Conservation (phyloP, 1,139 yeast species). For the Diutina catenulata region DNA sequence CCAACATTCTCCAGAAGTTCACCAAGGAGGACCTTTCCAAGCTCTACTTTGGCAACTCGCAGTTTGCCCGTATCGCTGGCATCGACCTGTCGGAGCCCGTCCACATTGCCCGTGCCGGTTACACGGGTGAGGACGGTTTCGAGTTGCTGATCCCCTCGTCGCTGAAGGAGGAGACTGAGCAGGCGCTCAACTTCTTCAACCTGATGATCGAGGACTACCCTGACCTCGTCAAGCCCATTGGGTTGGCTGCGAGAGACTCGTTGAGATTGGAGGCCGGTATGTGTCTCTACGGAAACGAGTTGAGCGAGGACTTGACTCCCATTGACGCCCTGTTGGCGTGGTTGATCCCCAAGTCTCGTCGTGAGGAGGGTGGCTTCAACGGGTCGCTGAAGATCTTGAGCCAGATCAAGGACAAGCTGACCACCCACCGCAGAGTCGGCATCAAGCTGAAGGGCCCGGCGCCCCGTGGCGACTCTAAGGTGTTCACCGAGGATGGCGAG, state of each 20-base stretch:
- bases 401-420: constrained; percentile 58
- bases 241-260: constrained; percentile 95
- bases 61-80: constrained; percentile 36
- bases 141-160: constrained; percentile 69
- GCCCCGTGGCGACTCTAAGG: constrained; percentile 74
- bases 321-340: constrained; percentile 82
- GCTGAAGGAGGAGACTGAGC: constrained; percentile 27
- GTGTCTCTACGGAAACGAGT: constrained; percentile 94
- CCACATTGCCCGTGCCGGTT: constrained; percentile 88
- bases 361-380: constrained; percentile 48
- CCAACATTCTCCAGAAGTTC: constrained; percentile 50
- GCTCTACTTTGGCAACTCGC: constrained; percentile 68
- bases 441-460: constrained; percentile 72
- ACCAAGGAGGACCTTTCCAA: constrained; percentile 45
- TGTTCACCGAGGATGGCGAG: constrained; percentile 34
- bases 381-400: constrained; percentile 61
- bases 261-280: constrained; percentile 93
- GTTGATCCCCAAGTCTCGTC: constrained; percentile 77
- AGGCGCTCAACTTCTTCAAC: constrained; percentile 51
- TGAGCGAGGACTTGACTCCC: constrained; percentile 73
- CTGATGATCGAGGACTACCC: constrained; percentile 45
- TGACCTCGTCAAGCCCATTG: constrained; percentile 68
- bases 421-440: constrained; percentile 65
- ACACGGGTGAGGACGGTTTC: constrained; percentile 97
- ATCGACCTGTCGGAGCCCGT: constrained; percentile 26